phyloP scores from a whole-genome alignment of 768 basidiomycete species.

The Russula brevipes region DNA sequence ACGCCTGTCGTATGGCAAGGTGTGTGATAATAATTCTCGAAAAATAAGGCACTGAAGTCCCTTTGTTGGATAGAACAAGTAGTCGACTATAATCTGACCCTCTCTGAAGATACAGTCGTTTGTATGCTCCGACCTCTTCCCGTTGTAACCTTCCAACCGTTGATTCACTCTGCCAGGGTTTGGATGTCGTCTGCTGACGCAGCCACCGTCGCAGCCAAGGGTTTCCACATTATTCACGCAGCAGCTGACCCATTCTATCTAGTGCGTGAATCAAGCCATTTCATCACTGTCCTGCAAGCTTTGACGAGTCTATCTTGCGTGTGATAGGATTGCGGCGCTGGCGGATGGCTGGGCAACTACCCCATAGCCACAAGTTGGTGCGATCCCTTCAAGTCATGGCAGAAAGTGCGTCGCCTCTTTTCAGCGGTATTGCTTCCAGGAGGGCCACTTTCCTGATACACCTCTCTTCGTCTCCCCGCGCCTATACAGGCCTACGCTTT shows the following conservation, averaged over 20 bases:
- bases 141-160: neutral
- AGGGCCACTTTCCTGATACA: no score
- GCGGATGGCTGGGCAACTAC: constrained; percentile 59
- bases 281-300: neutral
- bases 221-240: constrained; percentile 59
- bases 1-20: constrained; percentile 82
- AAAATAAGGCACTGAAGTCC: neutral
- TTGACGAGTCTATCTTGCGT: neutral
- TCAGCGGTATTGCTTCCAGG: no score
- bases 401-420: constrained; percentile 41
- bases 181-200: constrained; percentile 68
- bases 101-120: constrained; percentile 13
- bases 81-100: neutral
- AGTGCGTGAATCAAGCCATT: constrained; percentile 29
- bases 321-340: constrained; percentile 59
- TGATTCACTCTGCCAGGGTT: constrained; percentile 39
- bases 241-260: constrained; percentile 78
- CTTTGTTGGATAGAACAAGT: neutral
- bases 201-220: constrained; percentile 52
- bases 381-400: constrained; percentile 78
- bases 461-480: neutral
- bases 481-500: constrained; percentile 54
- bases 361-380: constrained; percentile 58
- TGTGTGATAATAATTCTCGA: constrained; percentile 25
- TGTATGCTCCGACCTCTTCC: neutral